Conservation (phyloP, 345 rosid species). For the Eutrema heterophyllum region DNA sequence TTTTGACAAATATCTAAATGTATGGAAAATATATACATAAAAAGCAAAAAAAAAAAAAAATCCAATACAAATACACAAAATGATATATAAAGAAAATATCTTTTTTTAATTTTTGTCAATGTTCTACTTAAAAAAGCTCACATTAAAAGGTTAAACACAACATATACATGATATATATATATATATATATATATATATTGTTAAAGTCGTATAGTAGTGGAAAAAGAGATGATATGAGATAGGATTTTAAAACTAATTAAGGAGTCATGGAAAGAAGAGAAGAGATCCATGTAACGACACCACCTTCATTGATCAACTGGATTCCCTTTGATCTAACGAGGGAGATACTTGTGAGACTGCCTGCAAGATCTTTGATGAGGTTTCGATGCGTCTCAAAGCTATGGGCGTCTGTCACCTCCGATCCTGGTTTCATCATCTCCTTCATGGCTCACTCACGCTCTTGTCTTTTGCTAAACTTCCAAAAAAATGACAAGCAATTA, state of each 20-base stretch:
- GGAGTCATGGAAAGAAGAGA: not conserved
- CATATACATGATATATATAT: too few species aligned
- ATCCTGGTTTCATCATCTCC: not conserved
- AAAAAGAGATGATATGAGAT: not conserved
- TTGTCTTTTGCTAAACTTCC: slow-evolving; percentile 3
- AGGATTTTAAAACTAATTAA: not conserved
- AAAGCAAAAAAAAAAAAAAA: too few species aligned
- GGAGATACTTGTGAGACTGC: not conserved
- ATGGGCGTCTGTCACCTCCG: not conserved
- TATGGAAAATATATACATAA: too few species aligned
- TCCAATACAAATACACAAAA: too few species aligned
- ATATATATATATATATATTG: not conserved
- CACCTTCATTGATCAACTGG: not conserved
- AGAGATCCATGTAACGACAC: not conserved
- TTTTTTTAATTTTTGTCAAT: too few species aligned
- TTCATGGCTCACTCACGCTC: not conserved
- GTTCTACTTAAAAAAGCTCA: too few species aligned
- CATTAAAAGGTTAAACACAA: too few species aligned
- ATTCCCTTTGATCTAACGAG: slow-evolving; percentile 5
- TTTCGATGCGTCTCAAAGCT: slow-evolving; percentile 11
- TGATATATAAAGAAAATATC: too few species aligned
- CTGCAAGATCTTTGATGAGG: not conserved
- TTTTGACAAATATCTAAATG: too few species aligned
- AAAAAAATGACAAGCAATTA: not conserved
- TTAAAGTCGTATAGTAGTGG: not conserved